Base-by-base conservation (phyloP, 495 filamentous ascomycete species). In the Tuber microsphaerosporum region DNA sequence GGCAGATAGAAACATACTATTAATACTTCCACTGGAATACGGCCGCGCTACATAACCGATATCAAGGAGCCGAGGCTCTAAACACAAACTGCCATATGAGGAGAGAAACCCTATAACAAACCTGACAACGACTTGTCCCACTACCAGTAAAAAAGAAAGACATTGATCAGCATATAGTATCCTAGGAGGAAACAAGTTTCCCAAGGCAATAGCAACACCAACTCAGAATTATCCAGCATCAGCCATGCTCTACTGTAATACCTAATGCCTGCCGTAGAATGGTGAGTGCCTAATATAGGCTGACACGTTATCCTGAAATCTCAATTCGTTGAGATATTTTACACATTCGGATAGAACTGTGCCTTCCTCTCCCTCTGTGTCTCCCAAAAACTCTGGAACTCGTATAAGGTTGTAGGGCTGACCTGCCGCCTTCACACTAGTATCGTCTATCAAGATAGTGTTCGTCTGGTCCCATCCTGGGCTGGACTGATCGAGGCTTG, bases 381-480 rank as follows among this genome's bases (percentile, higher is more conserved):
- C 26, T 1, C 88, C 88, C 0, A 78, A 82, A 81, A 94, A 97
- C 81, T 95, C 93, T 0, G 93, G 90, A 46, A 98, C 86, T 76
- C 90, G 85, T 17, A 98, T 83, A 34, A 93, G 88, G 75, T 98
- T 99, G 84, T 87, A 89, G 0, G 96, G 96, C 82, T 99, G 91
- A 74, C 88, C 90, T 71, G 86, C 86, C 2, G 91, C 95, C 85
- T 98, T 99, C 76, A 91, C 84, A 17, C 81, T 81, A 71, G 89
- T 91, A 83, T 98, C 96, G 77, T 99, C 95, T 37, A 98, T 90
- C 19, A 99, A 85, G 44, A 99, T 85, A 0, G 95, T 98, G 83
- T 97, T 94, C n/a, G 84, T 86, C 84, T 97, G 94, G 76, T 87
- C 85, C 92, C 93, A 99, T 14, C 72, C 26, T 0, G 1, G 76